Evolutionary conservation across 1,139 yeast species (phyloP), one percentile per base, ranked within the genome.

Genomic region (Chernovozyma sophiae-reginae): DNA sequence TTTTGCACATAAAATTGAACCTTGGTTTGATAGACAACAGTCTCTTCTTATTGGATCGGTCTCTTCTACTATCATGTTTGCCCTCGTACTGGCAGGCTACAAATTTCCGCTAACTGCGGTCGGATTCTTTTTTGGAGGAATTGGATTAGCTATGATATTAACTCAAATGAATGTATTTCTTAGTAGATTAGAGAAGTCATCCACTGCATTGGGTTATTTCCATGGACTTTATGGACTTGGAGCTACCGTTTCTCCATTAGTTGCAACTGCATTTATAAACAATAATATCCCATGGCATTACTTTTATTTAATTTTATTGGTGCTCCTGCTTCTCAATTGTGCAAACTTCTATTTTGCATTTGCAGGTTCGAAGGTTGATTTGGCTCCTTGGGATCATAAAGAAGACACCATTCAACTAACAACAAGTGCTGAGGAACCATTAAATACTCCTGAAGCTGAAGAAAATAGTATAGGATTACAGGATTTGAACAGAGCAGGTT

Each of bases 201-300:
- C 73, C 16, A 62, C 61, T 23, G 62, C 67, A 35, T 53, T 77
- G 40, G 79, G 81, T 0, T 53, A 59, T 25, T 60, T 68, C 43
- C 83, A 77, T 51, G 81, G 79, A 0, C 50, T 57, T 16, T 77
- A 77, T 46, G 82, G 83, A 1, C 40, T 72, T 1, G 83, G 82
- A 3, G 82, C 80, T 1, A 48, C 60, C 1, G 34, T 52, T 4
- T 49, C 58, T n/a, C 62, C 62, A 4, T 41, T 56, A 32, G 37
- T 53, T n/a, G 77, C 74, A 4, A 75, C 81, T 0, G 59, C 68
- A n/a, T 65, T 76, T 61, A 57, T 69, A 14, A 55, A 56, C 12
- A 58, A 65, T 24, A 75, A 74, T 4, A 49, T 66, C 13, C 45
- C 41, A 35, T 77, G 83, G 83, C 61, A 71, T 49, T 60, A 48